These are phyloP conservation scores for Cryptococcus sp. DNA, from an alignment of 1,284 basidiomycete species.

Conservation along the genomic window DNA sequence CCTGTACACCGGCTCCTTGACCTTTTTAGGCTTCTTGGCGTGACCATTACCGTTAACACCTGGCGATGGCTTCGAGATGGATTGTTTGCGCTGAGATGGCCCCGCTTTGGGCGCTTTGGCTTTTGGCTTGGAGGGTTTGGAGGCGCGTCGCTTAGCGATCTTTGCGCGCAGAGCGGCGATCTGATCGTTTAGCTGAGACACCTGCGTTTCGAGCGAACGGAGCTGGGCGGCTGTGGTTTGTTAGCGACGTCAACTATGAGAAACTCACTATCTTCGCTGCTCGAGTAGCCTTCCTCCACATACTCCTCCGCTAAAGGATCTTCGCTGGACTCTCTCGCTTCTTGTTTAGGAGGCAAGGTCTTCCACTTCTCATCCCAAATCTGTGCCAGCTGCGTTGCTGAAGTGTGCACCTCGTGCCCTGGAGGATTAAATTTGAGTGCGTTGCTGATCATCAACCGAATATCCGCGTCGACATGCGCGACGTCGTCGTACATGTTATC, in stretches of 20 bases:
- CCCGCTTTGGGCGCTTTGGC: conserved; percentile 54
- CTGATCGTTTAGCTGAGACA: conserved; percentile 21
- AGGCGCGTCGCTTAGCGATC: conserved; percentile 35
- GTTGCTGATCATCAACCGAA: conserved; percentile 91
- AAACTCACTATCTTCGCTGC: conserved; percentile 52
- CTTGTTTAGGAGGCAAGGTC: conserved; percentile 63
- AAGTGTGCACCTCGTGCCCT: conserved; percentile 80
- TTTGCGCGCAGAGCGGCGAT: conserved; percentile 29
- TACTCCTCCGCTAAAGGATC: conserved; percentile 58
- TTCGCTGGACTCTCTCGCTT: conserved; percentile 54
- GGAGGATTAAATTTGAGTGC: conserved; percentile 90
- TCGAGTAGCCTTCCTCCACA: conserved; percentile 49
- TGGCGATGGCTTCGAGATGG: conserved; percentile 38
- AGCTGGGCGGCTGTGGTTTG: conserved; percentile 8
- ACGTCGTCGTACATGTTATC: conserved; percentile 71
- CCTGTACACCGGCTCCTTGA: conserved; percentile 41
- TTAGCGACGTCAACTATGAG: not conserved
- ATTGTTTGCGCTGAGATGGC: conserved; percentile 47
- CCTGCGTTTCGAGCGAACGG: conserved; percentile 16
- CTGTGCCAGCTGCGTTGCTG: conserved; percentile 75
- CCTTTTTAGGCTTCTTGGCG: conserved; percentile 43
- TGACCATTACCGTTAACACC: conserved; percentile 37
- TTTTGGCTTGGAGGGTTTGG: conserved; percentile 27
- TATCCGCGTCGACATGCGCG: conserved; percentile 81
- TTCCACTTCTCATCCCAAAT: conserved; percentile 92